These are phyloP conservation scores for Fusarium sp. DNA, from an alignment of 2,329 filamentous ascomycete genomes.

Conservation along the genomic window DNA sequence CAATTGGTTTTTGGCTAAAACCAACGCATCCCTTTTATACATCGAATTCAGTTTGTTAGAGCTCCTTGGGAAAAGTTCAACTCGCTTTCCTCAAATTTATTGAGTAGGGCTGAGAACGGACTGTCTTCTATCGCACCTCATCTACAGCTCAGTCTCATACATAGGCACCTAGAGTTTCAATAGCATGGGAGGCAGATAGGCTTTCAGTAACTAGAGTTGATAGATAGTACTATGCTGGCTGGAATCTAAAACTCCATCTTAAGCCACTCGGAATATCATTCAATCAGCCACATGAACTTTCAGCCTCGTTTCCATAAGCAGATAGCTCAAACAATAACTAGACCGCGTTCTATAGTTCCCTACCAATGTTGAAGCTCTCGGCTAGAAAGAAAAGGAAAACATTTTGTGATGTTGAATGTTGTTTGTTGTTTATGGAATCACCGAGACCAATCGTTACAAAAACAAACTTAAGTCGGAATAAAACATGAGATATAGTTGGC, in stretches of 20 bases:
- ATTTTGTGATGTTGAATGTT: not conserved
- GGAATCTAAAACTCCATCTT: too few species aligned
- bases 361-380: not conserved
- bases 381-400: not conserved
- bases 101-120: too few species aligned
- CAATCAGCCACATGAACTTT: not conserved
- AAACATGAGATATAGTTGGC: too few species aligned
- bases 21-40: not conserved
- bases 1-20: too few species aligned
- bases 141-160: not conserved
- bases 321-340: not conserved
- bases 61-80: accelerated
- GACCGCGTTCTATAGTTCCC: not conserved
- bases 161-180: not conserved
- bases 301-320: not conserved
- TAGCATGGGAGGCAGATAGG: not conserved
- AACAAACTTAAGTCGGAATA: not conserved
- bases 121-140: not conserved
- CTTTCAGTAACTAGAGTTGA: not conserved
- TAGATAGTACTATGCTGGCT: not conserved
- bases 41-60: too few species aligned
- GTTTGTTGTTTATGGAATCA: not conserved
- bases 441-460: not conserved
- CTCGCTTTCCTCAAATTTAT: not conserved
- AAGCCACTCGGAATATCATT: not conserved